Evolutionary conservation across 176 grass and related monocot genomes (phyloP).

Genomic region (Saccharum spontaneum): DNA sequence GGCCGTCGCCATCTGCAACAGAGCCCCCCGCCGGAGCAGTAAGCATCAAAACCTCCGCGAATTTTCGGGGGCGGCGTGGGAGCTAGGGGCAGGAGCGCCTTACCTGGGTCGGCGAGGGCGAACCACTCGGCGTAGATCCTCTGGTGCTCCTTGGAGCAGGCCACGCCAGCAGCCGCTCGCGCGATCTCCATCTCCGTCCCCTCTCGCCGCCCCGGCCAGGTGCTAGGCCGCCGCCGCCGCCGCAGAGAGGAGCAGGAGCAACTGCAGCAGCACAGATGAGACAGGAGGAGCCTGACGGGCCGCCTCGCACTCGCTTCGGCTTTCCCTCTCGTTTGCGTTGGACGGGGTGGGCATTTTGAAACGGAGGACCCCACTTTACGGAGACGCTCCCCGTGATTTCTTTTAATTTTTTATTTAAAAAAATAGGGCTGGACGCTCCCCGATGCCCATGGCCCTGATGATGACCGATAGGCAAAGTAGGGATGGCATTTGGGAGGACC

Average conservation of each 20-base stretch:
- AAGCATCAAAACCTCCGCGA: background rate
- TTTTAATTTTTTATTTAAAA: slow-evolving; percentile 12
- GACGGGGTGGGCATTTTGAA: slow-evolving; percentile 40
- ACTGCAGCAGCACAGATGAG: background rate
- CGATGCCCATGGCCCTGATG: background rate
- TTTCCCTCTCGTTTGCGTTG: slow-evolving; percentile 18
- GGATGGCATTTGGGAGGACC: background rate
- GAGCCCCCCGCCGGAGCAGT: background rate
- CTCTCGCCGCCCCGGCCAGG: background rate
- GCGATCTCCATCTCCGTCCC: slow-evolving; percentile 60
- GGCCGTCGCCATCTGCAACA: slow-evolving; percentile 66
- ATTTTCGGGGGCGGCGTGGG: background rate
- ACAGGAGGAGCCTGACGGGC: slow-evolving; percentile 24
- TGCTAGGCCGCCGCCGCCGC: background rate
- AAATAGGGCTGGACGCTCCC: slow-evolving; percentile 7
- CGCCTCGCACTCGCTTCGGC: background rate
- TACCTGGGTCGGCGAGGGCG: slow-evolving; percentile 73
- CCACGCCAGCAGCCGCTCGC: slow-evolving; percentile 22
- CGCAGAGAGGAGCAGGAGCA: background rate
- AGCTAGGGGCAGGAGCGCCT: background rate
- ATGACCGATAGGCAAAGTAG: background rate
- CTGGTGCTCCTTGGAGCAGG: slow-evolving; percentile 71
- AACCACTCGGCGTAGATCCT: slow-evolving; percentile 89
- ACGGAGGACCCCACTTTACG: slow-evolving; percentile 7
- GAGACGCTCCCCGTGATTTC: slow-evolving; percentile 34